Conservation (phyloP, 2,329 filamentous ascomycete genomes). For the Scedosporium minutisporum region DNA sequence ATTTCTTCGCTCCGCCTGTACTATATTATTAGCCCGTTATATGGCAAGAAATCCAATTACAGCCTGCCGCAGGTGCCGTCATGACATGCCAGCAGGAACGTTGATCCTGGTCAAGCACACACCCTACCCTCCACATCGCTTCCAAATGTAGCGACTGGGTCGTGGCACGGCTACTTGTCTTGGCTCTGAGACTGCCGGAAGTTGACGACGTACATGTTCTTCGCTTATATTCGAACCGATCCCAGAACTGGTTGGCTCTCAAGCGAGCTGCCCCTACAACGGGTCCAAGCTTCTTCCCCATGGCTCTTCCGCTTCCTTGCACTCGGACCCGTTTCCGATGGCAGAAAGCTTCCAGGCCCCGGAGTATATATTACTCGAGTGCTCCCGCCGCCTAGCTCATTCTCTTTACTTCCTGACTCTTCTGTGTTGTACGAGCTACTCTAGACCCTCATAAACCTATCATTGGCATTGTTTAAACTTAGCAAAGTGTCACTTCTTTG, state of each 20-base stretch:
- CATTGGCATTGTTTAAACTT: neutral
- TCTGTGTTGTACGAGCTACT: neutral
- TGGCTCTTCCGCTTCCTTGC: neutral
- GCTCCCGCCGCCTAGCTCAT: neutral
- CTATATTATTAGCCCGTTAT: neutral
- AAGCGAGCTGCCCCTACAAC: neutral
- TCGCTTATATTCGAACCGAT: neutral
- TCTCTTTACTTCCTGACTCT: neutral
- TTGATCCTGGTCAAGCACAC: neutral
- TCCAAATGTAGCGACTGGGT: neutral
- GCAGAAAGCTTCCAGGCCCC: neutral
- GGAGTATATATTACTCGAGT: slow-evolving; percentile 1
- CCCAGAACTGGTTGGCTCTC: neutral
- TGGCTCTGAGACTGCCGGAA: neutral
- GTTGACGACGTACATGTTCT: neutral
- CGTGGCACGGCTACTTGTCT: neutral
- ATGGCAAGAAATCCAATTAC: neutral
- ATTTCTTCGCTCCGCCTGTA: neutral
- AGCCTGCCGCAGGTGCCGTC: slow-evolving; percentile 5
- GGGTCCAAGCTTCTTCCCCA: neutral
- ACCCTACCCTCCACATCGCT: neutral
- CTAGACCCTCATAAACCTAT: neutral
- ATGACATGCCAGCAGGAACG: neutral
- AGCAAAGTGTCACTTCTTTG: no score
- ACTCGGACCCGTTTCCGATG: neutral